Base-by-base conservation (phyloP, 2,329 filamentous ascomycete genomes). In the Talaromyces amestolkiae region DNA sequence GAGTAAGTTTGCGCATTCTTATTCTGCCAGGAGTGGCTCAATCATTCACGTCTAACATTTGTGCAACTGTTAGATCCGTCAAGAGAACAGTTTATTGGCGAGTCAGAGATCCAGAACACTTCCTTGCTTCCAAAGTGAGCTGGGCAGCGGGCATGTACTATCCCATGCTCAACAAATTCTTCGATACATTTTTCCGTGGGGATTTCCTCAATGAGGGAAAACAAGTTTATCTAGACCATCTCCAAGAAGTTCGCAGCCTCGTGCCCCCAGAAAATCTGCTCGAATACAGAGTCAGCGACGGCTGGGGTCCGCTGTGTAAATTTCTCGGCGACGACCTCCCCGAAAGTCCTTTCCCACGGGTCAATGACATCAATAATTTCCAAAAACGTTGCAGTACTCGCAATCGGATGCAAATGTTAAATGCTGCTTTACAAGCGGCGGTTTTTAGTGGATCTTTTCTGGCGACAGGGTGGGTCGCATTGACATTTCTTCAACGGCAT, bases 171-270 rank as follows among this genome's bases (percentile, higher is more conserved):
- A 41, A 41, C 37, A 41, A 41, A 41, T 41, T 41, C 37, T 41
- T 41, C 37, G 37, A 41, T 70, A 84, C 83, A 64, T 90, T 89
- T 77, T 90, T 89, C 82, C 83, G 86, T 67, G 86, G 86, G 60
- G 87, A 90, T 73, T 90, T 90, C 74, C 84, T 85, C 72, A 84
- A 84, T 74, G 81, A 85, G 66, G 88, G 87, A 72, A 90, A 89
- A 79, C 81, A 86, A 61, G 81, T 87, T 54, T 91, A 86, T 79
- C 75, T 78, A n/a, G 37, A 41, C 37, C 37, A 41, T 41, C 10
- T 41, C 13, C 37, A 41, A 17, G 37, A 41, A 41, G 37, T 41
- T 3, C 37, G 37, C 13, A 41, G 37, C 13, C 37, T 41, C 37
- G 37, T n/a, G 6, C 37, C 83, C 3, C 73, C 78, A 8, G 83